A percentile compares a stretch with the other conserved stretches of the same genome.
Evolutionary conservation across 805 yeast species (phyloP).

Genomic region (Saturnispora hagleri): DNA sequence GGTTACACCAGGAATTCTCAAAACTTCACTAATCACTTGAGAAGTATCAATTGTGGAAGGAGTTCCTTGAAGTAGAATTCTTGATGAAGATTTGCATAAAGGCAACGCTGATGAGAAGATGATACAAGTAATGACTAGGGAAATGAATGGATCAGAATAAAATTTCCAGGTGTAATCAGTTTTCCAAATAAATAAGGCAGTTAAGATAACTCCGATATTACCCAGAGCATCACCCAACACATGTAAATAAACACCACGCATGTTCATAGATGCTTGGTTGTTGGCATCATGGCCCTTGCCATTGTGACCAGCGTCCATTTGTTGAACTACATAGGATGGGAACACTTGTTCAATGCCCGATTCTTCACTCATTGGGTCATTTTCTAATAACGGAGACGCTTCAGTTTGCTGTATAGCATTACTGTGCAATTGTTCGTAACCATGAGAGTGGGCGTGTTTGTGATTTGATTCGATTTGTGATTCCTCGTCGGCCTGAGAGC

Average conservation of each 20-base stretch:
- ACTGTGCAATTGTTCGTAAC: background rate
- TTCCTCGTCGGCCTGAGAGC: constrained; percentile 8
- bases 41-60: constrained; percentile 78
- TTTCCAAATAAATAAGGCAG: constrained; percentile 91
- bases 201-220: constrained; percentile 81
- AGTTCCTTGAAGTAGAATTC: constrained; percentile 85
- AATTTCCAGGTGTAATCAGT: constrained; percentile 83
- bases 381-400: constrained; percentile 6
- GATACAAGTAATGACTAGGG: constrained; percentile 76
- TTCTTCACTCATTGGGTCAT: constrained; percentile 12
- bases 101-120: constrained; percentile 91
- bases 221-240: constrained; percentile 96
- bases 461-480: constrained; percentile 1
- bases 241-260: constrained; percentile 95
- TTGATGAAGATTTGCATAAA: constrained; percentile 74
- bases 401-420: constrained; percentile 5
- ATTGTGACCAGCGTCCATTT: constrained; percentile 9
- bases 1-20: constrained; percentile 59
- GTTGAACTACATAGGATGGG: constrained; percentile 23
- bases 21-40: constrained; percentile 58
- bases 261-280: constrained; percentile 62
- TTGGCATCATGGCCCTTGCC: constrained; percentile 9
- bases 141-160: constrained; percentile 79
- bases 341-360: constrained; percentile 22
- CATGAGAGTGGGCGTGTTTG: constrained; percentile 3